Base-by-base conservation (phyloP, 176 grass and related monocot genomes). In the Saccharum officinarum region DNA sequence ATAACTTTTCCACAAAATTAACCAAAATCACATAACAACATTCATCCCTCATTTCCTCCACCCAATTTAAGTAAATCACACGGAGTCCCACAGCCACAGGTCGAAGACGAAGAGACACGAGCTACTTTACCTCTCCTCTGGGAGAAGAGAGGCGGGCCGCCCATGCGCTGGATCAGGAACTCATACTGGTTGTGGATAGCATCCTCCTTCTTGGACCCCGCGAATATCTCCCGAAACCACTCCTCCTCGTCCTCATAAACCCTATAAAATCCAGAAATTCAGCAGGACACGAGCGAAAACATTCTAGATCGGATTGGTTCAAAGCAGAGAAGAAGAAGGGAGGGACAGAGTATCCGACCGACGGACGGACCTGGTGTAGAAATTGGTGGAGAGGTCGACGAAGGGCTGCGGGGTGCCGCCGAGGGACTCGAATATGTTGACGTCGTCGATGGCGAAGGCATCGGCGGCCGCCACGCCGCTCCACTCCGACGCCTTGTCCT, bases 161-260 rank as follows among this genome's bases (percentile, higher is more conserved):
- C 97, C 97, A 99, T 99, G 44, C 97, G 86, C 91, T 99, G 97
- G 26, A 94, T 84, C 31, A 99, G 76, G 84, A 99, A 99, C 84
- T 99, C 97, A 40, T 99, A 99, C 90, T 99, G 93, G 86, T 99
- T 99, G 71, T 13, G 90, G 80, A 99, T 99, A 10, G 93, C 97
- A 10, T 99, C 93, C 78, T 99, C 97, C 91, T 98, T 98, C 87
- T 83, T 95, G 3, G 89, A 98, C 23, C 81, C 87, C 10, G 89
- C 86, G 81, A 99, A 99, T 20, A 99, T 99, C 72, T 89, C 87
- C 16, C 90, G 80, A 69, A 99, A 99, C 97, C 93, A 99, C 86
- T 88, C 92, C 86, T 99, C 97, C 26, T 96, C 90, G 61, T 99
- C 97, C 62, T 94, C 93, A 13, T 85, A 96, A 20, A 99, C 92